phyloP scores from a whole-genome alignment of 2,329 filamentous ascomycete genomes.

The Tolypocladium capitatum region DNA sequence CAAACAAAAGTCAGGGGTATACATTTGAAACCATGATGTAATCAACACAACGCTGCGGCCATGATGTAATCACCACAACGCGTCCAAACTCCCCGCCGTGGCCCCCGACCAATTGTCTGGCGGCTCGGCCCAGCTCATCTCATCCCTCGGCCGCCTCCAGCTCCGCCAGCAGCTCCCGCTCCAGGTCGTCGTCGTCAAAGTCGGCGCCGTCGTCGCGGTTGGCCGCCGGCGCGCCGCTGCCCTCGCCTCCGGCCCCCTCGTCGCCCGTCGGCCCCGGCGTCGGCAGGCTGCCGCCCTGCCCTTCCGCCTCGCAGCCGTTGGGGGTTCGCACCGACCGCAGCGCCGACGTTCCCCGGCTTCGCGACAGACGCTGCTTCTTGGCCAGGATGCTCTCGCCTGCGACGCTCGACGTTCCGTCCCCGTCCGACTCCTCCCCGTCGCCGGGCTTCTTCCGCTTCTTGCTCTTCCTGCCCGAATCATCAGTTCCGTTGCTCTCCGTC shows the following conservation, averaged over 20 bases:
- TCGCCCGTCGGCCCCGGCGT: constrained; percentile 24
- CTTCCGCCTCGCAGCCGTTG: constrained; percentile 20
- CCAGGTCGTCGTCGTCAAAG: constrained; percentile 39
- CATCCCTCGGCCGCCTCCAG: constrained; percentile 29
- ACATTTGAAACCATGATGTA: not conserved
- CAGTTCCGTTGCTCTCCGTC: constrained; percentile 15
- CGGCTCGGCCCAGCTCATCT: not conserved
- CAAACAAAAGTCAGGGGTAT: not conserved
- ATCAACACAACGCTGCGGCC: not conserved
- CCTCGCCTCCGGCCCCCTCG: constrained; percentile 9
- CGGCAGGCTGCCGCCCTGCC: constrained; percentile 23
- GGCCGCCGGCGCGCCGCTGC: constrained; percentile 9
- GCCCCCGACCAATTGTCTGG: not conserved
- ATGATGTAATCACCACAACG: not conserved
- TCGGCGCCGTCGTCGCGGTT: constrained; percentile 22
- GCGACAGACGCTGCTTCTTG: constrained; percentile 38
- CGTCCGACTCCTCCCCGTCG: constrained; percentile 19
- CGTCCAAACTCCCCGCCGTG: not conserved
- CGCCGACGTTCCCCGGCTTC: constrained; percentile 29
- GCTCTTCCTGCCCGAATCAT: constrained; percentile 12
- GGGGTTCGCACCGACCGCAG: constrained; percentile 32
- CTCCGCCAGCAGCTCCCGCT: constrained; percentile 49
- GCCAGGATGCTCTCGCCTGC: constrained; percentile 26
- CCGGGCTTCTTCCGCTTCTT: constrained; percentile 19
- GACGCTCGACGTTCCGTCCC: constrained; percentile 14